Conservation (phyloP, 441 rosid genomes). For the Hura crepitans region DNA sequence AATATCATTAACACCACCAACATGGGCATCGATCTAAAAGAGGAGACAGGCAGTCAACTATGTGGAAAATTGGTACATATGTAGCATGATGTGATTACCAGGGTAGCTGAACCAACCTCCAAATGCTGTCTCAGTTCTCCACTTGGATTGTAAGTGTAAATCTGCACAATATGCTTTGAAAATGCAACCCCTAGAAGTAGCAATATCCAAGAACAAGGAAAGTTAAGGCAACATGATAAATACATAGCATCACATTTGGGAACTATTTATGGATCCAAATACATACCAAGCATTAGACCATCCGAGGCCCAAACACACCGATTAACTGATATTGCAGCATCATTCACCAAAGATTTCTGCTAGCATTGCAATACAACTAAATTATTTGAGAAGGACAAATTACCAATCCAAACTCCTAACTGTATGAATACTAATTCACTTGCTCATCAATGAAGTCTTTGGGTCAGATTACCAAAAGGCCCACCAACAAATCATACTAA, state of each 20-base stretch:
- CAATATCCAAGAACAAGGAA: background rate
- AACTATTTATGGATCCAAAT: background rate
- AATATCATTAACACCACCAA: slow-evolving; percentile 58
- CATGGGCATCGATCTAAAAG: slow-evolving; percentile 62
- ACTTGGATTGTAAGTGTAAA: slow-evolving; percentile 48
- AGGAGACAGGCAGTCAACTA: slow-evolving; percentile 9
- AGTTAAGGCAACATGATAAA: slow-evolving; percentile 12
- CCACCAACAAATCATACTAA: background rate
- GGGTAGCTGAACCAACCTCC: slow-evolving; percentile 39
- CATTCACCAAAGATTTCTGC: slow-evolving; percentile 39
- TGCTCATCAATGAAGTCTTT: slow-evolving; percentile 2
- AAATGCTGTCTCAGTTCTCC: slow-evolving; percentile 53
- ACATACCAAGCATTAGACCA: slow-evolving; percentile 47
- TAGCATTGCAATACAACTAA: background rate
- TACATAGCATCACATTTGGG: slow-evolving; percentile 1
- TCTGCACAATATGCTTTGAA: slow-evolving; percentile 68
- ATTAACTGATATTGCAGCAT: slow-evolving; percentile 44
- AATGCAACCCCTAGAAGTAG: slow-evolving; percentile 58
- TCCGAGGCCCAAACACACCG: slow-evolving; percentile 52
- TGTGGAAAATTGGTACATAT: slow-evolving; percentile 17
- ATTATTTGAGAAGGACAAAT: background rate
- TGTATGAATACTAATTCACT: background rate
- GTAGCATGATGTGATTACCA: slow-evolving; percentile 11
- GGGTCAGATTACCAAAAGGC: slow-evolving; percentile 5
- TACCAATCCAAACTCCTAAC: slow-evolving; percentile 4